Evolutionary conservation across 2,329 filamentous ascomycete genomes (phyloP).

Genomic region (Diplodia scrobiculata): DNA sequence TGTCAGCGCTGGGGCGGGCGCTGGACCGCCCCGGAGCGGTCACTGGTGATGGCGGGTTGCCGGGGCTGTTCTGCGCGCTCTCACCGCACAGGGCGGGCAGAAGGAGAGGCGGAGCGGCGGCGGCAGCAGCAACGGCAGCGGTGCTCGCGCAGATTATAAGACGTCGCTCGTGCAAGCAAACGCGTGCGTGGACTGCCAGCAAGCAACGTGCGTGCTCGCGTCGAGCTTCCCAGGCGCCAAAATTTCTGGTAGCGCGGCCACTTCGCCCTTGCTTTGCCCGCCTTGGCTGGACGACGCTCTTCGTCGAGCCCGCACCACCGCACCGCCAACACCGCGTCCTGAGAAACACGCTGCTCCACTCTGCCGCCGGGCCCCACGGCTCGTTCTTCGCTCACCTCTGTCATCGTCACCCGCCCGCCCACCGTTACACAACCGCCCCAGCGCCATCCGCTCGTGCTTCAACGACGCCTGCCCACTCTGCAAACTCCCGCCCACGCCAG

Average conservation of each 20-base stretch:
- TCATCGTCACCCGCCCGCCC: conserved; percentile 4
- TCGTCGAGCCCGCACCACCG: conserved; percentile 28
- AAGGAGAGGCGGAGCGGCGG: conserved; percentile 9
- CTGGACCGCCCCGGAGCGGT: neutral
- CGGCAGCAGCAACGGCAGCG: neutral
- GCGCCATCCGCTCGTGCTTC: conserved; percentile 28
- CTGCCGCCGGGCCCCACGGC: conserved; percentile 5
- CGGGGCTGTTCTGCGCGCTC: neutral
- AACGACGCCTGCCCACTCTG: conserved; percentile 26
- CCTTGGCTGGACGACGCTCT: conserved; percentile 25
- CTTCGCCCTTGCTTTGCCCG: conserved; percentile 25
- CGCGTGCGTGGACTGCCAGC: conserved; percentile 17
- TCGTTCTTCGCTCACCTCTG: conserved; percentile 19
- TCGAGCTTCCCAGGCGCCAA: conserved; percentile 23
- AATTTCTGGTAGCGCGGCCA: conserved; percentile 27
- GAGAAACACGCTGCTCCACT: conserved; percentile 28
- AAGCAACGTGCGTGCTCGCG: conserved; percentile 19
- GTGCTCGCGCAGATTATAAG: conserved; percentile 6
- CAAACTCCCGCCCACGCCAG: conserved; percentile 24
- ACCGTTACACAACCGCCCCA: conserved; percentile 26
- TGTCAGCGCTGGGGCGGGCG: conserved; percentile 16
- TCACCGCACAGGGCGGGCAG: conserved; percentile 19
- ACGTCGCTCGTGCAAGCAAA: conserved; percentile 1
- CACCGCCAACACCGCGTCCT: conserved; percentile 24
- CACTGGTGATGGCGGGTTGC: neutral